Base-by-base conservation (phyloP, 2,329 filamentous ascomycete species). In the Fusarium luffae region DNA sequence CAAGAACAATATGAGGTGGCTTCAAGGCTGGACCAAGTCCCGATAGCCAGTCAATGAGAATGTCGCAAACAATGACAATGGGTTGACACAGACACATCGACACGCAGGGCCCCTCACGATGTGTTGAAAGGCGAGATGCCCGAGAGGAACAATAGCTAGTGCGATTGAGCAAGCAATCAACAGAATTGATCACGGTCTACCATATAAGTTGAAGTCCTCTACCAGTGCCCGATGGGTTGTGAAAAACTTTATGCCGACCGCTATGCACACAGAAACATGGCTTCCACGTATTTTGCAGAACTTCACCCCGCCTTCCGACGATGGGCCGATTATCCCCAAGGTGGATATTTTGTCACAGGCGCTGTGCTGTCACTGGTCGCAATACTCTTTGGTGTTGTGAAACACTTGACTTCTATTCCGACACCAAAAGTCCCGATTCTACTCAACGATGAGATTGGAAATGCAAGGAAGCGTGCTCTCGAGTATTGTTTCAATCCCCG, bases 401-500 rank as follows among this genome's bases (percentile, higher is more conserved):
- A 2, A 14, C 21, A 41, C 9, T 27, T 3, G 16, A 41, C 4
- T 1, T 16, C 6, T 0, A 50, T 2, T 1, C 8, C 5, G 23
- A n/a, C 40, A 4, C 63, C 48, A 3, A 54, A 42, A 2, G 63
- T 66, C 0, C 59, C 52, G 7, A 57, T 66, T 1, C 5, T 66
- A 1, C 62, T 66, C 2, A 19, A 37, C 8, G 63, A 66, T 7
- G 63, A 66, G 19, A 66, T 66, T 11, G 13, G 18, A 4, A 66
- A 51, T 11, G 47, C 62, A 16, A 37, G 63, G 8, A 57, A 55
- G 8, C 19, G 63, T 3, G 62, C 62, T 2, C 10, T 66, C 5
- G 63, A 66, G 23, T 66, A 66, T 3, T 66, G 63, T 23, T 66
- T 66, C 14, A 66, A 66, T 5, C 43, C 63, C 13, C 21, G 63